These are phyloP conservation scores for Pharus latifolius DNA, from an alignment of 176 grass and related monocot genomes.

Conservation along the genomic window DNA sequence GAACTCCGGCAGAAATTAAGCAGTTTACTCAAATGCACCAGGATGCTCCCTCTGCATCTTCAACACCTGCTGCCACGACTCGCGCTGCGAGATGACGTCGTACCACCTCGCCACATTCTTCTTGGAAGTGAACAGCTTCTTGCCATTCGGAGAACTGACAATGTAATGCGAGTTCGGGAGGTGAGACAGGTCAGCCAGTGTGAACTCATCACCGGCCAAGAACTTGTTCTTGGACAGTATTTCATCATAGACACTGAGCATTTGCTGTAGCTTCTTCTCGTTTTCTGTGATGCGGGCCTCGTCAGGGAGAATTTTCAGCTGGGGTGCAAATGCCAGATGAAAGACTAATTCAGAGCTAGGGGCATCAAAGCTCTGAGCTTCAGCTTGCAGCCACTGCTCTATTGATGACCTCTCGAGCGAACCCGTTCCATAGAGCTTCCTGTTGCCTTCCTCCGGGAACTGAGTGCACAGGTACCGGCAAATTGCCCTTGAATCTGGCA, in stretches of 20 bases:
- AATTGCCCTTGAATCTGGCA: conserved; percentile 64
- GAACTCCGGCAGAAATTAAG: background rate
- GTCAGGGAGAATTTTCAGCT: conserved; percentile 31
- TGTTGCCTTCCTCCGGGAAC: conserved; percentile 60
- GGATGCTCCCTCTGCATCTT: conserved; percentile 76
- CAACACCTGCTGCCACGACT: conserved; percentile 50
- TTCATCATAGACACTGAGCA: conserved; percentile 47
- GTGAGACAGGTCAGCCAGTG: conserved; percentile 64
- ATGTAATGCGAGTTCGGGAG: conserved; percentile 77
- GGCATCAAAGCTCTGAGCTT: conserved; percentile 48
- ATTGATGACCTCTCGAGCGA: conserved; percentile 64
- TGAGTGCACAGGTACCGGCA: conserved; percentile 53
- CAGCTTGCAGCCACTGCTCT: conserved; percentile 76
- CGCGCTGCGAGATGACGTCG: conserved; percentile 35
- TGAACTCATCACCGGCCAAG: conserved; percentile 53
- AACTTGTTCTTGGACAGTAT: conserved; percentile 33
- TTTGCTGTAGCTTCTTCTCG: conserved; percentile 38
- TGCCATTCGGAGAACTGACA: conserved; percentile 26
- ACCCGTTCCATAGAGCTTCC: conserved; percentile 44
- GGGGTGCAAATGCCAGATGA: conserved; percentile 60
- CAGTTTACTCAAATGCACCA: conserved; percentile 36
- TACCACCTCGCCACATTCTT: conserved; percentile 75
- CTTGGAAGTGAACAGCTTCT: conserved; percentile 58
- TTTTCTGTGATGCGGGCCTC: conserved; percentile 34
- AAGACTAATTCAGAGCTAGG: conserved; percentile 72